Percentiles rank a stretch among this genome's conserved stretches.
Evolutionary conservation across 345 rosid genomes (phyloP).

Genomic region (Acer yangbiense): DNA sequence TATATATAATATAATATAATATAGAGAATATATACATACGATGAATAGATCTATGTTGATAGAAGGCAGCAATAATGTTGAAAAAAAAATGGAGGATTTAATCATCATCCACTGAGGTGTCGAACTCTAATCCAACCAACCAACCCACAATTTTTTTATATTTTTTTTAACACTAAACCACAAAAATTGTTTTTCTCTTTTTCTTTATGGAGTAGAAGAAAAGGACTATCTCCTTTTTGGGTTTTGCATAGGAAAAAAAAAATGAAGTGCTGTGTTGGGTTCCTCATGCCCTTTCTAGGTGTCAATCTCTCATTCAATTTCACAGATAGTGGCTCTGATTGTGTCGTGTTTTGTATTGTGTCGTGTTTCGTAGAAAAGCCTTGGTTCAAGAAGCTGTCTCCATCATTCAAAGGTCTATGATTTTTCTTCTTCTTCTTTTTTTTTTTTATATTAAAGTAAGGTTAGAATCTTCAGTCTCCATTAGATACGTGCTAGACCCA

Average conservation of each 20-base stretch:
- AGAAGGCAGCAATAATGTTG: conserved; percentile 8
- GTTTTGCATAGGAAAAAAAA: neutral
- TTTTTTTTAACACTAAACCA: neutral
- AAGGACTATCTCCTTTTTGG: conserved; percentile 20
- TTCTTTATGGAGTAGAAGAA: neutral
- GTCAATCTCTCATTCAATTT: conserved; percentile 35
- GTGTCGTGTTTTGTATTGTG: conserved; percentile 29
- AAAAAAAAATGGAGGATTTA: conserved; percentile 2
- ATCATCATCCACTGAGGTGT: conserved; percentile 19
- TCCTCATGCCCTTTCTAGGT: conserved; percentile 33
- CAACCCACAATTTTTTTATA: neutral
- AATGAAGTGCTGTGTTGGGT: conserved; percentile 24
- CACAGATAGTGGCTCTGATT: conserved; percentile 33
- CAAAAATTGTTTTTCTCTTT: neutral
- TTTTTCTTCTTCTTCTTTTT: neutral
- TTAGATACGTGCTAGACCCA: conserved; percentile 12
- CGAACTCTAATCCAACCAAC: conserved; percentile 2
- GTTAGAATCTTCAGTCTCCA: neutral
- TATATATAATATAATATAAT: neutral
- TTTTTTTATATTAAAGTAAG: neutral
- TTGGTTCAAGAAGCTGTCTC: conserved; percentile 26
- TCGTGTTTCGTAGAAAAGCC: conserved; percentile 22
- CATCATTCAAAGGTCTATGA: conserved; percentile 23
- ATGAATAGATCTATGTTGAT: neutral
- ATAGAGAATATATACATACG: conserved; percentile 4